A percentile compares a stretch with the other conserved stretches of the same genome.
These are phyloP conservation scores for Akanthomyces lecanii DNA, from an alignment of 2,329 filamentous ascomycete species.

Conservation along the genomic window DNA sequence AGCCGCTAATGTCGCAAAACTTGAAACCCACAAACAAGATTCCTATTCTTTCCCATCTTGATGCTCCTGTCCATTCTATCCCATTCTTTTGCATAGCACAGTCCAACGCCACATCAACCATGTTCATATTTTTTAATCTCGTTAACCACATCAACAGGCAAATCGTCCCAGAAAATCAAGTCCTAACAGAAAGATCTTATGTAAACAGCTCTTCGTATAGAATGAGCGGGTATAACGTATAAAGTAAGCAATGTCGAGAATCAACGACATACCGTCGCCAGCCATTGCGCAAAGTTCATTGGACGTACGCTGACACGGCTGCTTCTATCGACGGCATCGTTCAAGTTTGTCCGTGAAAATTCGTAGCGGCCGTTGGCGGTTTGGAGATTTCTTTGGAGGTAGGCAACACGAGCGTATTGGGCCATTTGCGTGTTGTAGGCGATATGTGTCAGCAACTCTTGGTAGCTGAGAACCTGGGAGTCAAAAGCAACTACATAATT, in stretches of 20 bases:
- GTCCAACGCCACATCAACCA: no score
- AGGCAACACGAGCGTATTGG: conserved; percentile 45
- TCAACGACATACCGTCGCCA: conserved; percentile 27
- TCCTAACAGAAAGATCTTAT: no score
- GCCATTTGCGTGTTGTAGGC: conserved; percentile 42
- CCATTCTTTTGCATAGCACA: no score
- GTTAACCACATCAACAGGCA: no score
- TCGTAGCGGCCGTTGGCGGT: conserved; percentile 66
- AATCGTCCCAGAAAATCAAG: no score
- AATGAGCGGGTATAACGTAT: background rate
- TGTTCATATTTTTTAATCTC: no score
- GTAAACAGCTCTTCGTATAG: background rate
- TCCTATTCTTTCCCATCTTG: no score
- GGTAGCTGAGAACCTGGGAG: conserved; percentile 35
- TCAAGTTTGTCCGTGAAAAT: conserved; percentile 57
- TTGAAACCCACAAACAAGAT: no score
- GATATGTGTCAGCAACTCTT: conserved; percentile 38
- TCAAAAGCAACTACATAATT: conserved; percentile 36
- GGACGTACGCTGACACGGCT: conserved; percentile 42
- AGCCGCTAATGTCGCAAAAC: no score
- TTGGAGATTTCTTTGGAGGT: conserved; percentile 60
- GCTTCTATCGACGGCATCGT: conserved; percentile 40
- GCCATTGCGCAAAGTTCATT: conserved; percentile 50
- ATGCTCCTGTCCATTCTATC: no score
- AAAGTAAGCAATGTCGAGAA: background rate